A percentile compares a stretch with the other conserved stretches of the same genome.
These are phyloP conservation scores for Glomus cerebriforme DNA, from an alignment of 192 early-diverging fungal genomes.

Conservation along the genomic window DNA sequence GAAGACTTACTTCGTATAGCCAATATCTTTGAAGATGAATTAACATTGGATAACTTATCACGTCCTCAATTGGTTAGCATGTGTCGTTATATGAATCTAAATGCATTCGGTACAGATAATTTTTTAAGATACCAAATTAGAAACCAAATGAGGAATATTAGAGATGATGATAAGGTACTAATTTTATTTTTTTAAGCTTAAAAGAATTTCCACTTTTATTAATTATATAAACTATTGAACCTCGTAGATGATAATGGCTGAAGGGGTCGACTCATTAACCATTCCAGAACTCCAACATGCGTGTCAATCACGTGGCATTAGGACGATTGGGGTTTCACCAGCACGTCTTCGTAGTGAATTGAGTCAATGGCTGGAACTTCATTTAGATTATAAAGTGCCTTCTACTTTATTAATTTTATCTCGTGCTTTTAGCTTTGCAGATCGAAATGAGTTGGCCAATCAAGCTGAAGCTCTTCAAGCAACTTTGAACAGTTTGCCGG, in stretches of 20 bases:
- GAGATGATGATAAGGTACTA: conserved; percentile 78
- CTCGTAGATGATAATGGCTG: conserved; percentile 74
- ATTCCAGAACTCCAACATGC: conserved; percentile 88
- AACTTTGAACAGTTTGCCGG: conserved; percentile 87
- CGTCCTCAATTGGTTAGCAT: conserved; percentile 94
- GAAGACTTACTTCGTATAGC: conserved; percentile 83
- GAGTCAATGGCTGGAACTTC: conserved; percentile 93
- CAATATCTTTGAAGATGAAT: conserved; percentile 89
- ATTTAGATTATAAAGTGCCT: conserved; percentile 89
- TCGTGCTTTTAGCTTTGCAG: conserved; percentile 81
- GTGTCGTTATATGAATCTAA: conserved; percentile 93
- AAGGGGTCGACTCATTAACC: conserved; percentile 87
- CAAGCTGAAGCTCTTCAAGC: conserved; percentile 86
- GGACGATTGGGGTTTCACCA: conserved; percentile 85
- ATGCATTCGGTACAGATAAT: conserved; percentile 97
- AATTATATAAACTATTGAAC: background rate
- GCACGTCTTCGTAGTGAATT: conserved; percentile 87
- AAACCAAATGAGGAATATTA: conserved; percentile 81
- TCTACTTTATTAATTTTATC: conserved; percentile 88
- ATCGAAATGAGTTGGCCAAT: conserved; percentile 48
- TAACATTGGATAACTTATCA: conserved; percentile 90
- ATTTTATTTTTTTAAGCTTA: background rate
- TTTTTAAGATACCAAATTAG: conserved; percentile 93
- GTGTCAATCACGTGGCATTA: conserved; percentile 87
- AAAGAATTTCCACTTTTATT: background rate